These are phyloP conservation scores for Eremochloa ophiuroides DNA, from an alignment of 176 grass and related monocot genomes.

Conservation along the genomic window DNA sequence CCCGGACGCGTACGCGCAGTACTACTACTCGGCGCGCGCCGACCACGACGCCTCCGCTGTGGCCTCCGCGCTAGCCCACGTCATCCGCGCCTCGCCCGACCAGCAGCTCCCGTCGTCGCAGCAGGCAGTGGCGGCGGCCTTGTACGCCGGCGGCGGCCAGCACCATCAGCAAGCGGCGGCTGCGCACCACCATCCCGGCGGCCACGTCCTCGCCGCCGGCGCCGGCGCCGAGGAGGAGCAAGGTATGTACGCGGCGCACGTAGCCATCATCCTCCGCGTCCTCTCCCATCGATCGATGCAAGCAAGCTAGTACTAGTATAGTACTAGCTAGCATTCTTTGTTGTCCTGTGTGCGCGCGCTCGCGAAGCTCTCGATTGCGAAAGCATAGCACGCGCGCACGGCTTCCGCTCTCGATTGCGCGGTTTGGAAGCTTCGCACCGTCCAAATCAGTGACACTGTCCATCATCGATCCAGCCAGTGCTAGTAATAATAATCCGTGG, in stretches of 20 bases:
- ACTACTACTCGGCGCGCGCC: constrained; percentile 63
- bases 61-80: constrained; percentile 85
- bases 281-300: constrained; percentile 1
- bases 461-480: background rate
- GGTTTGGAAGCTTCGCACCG: constrained; percentile 39
- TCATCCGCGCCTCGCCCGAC: constrained; percentile 61
- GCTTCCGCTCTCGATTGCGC: constrained; percentile 18
- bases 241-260: constrained; percentile 19
- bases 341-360: constrained; percentile 7
- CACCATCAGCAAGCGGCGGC: background rate
- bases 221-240: constrained; percentile 32
- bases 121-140: background rate
- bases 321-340: background rate
- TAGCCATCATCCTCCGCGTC: background rate
- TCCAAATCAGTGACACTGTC: constrained; percentile 2
- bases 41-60: constrained; percentile 73
- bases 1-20: constrained; percentile 48
- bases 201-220: background rate
- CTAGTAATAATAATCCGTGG: background rate
- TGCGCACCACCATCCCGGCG: background rate
- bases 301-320: too few species aligned
- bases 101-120: background rate
- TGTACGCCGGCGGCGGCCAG: background rate
- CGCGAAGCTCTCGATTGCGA: constrained; percentile 26
- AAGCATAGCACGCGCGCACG: constrained; percentile 31